phyloP scores from a whole-genome alignment of 176 grass and related monocot species.

The Oryza punctata region DNA sequence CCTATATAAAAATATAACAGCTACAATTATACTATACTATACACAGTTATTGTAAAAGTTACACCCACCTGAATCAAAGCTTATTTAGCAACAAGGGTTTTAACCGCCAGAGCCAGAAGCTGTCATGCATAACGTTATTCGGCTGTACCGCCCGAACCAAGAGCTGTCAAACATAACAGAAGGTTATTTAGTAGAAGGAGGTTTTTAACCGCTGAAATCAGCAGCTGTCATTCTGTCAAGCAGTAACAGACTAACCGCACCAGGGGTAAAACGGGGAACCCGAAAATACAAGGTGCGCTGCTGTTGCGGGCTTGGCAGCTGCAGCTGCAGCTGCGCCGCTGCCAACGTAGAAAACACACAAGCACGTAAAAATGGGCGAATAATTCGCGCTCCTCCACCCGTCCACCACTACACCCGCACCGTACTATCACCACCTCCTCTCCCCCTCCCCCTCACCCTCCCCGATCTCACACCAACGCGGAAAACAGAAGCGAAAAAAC shows the following conservation, averaged over 20 bases:
- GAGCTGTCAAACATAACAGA: too few relatives aligned
- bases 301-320: too few relatives aligned
- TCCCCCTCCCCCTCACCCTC: background rate
- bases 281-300: background rate
- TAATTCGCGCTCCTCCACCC: conserved; percentile 75
- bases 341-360: background rate
- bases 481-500: conserved; percentile 35
- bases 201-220: background rate
- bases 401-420: conserved; percentile 10
- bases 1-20: too few relatives aligned
- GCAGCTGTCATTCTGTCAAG: background rate
- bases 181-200: background rate
- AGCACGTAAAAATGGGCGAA: conserved; percentile 43
- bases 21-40: too few relatives aligned
- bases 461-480: conserved; percentile 46
- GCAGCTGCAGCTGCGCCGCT: background rate
- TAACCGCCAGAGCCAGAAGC: too few relatives aligned
- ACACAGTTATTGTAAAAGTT: too few relatives aligned
- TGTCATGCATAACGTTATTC: too few relatives aligned
- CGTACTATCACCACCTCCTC: background rate
- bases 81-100: too few relatives aligned
- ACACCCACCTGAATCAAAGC: too few relatives aligned
- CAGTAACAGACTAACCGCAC: too few relatives aligned
- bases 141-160: too few relatives aligned
- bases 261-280: conserved; percentile 24